A percentile compares a stretch with the other conserved stretches of the same genome.
Evolutionary conservation across 257 asterid species (phyloP).

Genomic region (Thymus mandschuricus): DNA sequence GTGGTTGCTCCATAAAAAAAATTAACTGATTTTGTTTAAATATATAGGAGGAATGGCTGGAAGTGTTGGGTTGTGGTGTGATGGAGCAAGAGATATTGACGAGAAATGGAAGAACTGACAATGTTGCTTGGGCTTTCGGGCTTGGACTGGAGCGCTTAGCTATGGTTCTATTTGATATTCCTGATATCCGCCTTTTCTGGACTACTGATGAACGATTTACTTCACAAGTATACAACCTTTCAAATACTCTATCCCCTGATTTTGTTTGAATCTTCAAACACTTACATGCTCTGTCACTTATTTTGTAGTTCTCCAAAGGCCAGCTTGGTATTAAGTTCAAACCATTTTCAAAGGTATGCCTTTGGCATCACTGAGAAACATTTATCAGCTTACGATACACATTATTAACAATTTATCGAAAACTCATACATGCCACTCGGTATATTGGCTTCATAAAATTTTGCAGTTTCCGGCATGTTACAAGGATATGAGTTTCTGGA

Average conservation of each 20-base stretch:
- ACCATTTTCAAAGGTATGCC: slow-evolving; percentile 40
- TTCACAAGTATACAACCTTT: slow-evolving; percentile 68
- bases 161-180: slow-evolving; percentile 93
- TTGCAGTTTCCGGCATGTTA: slow-evolving; percentile 92
- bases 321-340: slow-evolving; percentile 85
- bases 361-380: slow-evolving; percentile 8
- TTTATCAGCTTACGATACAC: not conserved
- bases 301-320: slow-evolving; percentile 72
- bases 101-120: slow-evolving; percentile 65
- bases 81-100: slow-evolving; percentile 94
- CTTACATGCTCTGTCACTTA: slow-evolving; percentile 25
- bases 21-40: slow-evolving; percentile 28
- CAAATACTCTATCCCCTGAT: not conserved
- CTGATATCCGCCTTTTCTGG: slow-evolving; percentile 98
- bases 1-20: slow-evolving; percentile 13
- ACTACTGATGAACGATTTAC: slow-evolving; percentile 87
- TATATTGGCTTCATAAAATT: slow-evolving; percentile 15
- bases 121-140: slow-evolving; percentile 99
- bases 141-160: slow-evolving; percentile 97
- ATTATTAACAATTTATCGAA: slow-evolving; percentile 5
- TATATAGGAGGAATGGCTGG: slow-evolving; percentile 90
- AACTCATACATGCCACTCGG: not conserved
- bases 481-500: slow-evolving; percentile 95
- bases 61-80: slow-evolving; percentile 98
- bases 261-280: not conserved